phyloP scores from a whole-genome alignment of 495 filamentous ascomycete genomes.

The Aspergillus panamensis region DNA sequence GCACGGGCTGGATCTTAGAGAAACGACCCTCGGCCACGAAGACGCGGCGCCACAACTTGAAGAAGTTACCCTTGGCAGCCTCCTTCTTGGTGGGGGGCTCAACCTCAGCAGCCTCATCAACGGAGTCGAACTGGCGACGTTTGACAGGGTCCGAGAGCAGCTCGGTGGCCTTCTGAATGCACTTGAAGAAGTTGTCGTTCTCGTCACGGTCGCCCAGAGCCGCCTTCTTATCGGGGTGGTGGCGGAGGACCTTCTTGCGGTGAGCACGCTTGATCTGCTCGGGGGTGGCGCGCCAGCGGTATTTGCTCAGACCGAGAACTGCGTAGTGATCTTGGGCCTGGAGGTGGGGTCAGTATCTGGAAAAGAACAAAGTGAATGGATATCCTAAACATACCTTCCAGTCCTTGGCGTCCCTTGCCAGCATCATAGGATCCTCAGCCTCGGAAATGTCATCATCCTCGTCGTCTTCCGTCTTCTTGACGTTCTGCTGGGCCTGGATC shows the following conservation, averaged over 20 bases:
- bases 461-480: slow-evolving; percentile 93
- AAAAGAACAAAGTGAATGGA: not conserved
- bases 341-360: slow-evolving; percentile 21
- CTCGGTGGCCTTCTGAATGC: slow-evolving; percentile 97
- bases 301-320: slow-evolving; percentile 87
- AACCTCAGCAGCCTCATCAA: slow-evolving; percentile 88
- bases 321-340: slow-evolving; percentile 97
- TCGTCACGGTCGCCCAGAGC: slow-evolving; percentile 75
- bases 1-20: slow-evolving; percentile 85
- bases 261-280: slow-evolving; percentile 98
- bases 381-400: slow-evolving; percentile 72
- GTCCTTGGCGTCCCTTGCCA: slow-evolving; percentile 92
- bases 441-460: slow-evolving; percentile 88
- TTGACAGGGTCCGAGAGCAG: slow-evolving; percentile 86
- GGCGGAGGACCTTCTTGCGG: slow-evolving; percentile 98
- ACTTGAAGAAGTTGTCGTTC: slow-evolving; percentile 99
- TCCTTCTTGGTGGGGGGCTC: slow-evolving; percentile 92
- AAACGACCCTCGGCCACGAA: slow-evolving; percentile 91
- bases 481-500: slow-evolving; percentile 89
- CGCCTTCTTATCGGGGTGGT: slow-evolving; percentile 98
- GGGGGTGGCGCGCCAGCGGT: slow-evolving; percentile 87
- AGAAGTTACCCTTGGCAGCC: slow-evolving; percentile 78
- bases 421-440: slow-evolving; percentile 84
- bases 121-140: slow-evolving; percentile 93
- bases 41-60: slow-evolving; percentile 84